Evolutionary conservation across 2,329 filamentous ascomycete genomes (phyloP).

Genomic region (Penicillium griseofulvum): DNA sequence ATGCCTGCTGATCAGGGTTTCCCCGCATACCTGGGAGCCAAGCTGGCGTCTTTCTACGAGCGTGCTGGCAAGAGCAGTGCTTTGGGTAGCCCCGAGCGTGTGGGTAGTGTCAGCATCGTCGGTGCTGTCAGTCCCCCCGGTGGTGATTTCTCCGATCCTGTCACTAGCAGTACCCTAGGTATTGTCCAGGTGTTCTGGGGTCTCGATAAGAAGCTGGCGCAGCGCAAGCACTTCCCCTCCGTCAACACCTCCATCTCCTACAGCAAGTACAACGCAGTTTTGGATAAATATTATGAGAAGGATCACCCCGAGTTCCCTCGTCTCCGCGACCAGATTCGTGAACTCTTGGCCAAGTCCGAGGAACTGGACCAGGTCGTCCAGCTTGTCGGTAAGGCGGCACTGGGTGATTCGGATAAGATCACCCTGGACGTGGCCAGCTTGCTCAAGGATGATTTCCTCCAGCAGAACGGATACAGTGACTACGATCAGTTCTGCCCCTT

Average conservation of each 20-base stretch:
- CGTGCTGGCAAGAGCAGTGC: slow-evolving; percentile 84
- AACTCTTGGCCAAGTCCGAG: slow-evolving; percentile 90
- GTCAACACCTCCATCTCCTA: slow-evolving; percentile 95
- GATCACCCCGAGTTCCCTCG: slow-evolving; percentile 91
- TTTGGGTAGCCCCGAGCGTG: slow-evolving; percentile 82
- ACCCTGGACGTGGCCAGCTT: slow-evolving; percentile 87
- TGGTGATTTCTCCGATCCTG: slow-evolving; percentile 98
- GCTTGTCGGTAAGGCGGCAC: slow-evolving; percentile 92
- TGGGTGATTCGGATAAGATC: slow-evolving; percentile 97
- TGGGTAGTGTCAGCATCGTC: slow-evolving; percentile 94
- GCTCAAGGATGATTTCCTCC: slow-evolving; percentile 97
- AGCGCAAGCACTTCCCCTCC: slow-evolving; percentile 98
- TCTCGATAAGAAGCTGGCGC: slow-evolving; percentile 98
- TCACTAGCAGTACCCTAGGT: slow-evolving; percentile 87
- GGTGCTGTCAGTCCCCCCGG: slow-evolving; percentile 95
- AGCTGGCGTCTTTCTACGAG: slow-evolving; percentile 98
- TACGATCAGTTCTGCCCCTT: slow-evolving; percentile 99
- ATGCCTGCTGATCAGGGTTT: slow-evolving; percentile 99
- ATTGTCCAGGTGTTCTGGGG: slow-evolving; percentile 99
- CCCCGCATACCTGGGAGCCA: slow-evolving; percentile 93
- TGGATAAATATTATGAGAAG: slow-evolving; percentile 94
- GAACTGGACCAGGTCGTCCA: slow-evolving; percentile 98
- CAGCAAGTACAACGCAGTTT: slow-evolving; percentile 86
- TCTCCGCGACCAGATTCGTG: slow-evolving; percentile 87
- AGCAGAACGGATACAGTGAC: slow-evolving; percentile 98